Percentiles rank a stretch among this genome's conserved stretches.
Conservation (phyloP, 176 grass and related monocot species). For the Rhynchospora breviuscula region DNA sequence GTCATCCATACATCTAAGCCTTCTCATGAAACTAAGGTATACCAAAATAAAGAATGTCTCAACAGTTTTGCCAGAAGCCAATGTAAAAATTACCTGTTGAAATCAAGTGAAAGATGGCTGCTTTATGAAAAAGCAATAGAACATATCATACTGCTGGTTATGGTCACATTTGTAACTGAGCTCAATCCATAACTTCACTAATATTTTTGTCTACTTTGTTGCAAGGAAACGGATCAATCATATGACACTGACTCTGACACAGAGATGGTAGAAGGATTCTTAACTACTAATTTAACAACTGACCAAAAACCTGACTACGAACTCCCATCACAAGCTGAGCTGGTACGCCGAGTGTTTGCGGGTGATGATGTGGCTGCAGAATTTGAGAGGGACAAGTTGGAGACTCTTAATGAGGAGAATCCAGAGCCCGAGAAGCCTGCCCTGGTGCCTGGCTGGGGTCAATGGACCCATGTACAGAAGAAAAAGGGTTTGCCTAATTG, state of each 20-base stretch:
- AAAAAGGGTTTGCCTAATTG: conserved; percentile 82
- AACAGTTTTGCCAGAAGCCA: not conserved
- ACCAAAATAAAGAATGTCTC: not conserved
- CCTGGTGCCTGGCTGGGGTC: conserved; percentile 91
- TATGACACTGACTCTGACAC: conserved; percentile 68
- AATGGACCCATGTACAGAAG: conserved; percentile 79
- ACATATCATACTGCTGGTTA: not conserved
- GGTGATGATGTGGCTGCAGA: conserved; percentile 95
- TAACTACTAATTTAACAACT: conserved; percentile 34
- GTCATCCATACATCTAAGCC: conserved; percentile 24
- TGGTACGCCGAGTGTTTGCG: conserved; percentile 84
- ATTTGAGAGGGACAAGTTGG: conserved; percentile 69
- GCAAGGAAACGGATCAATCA: conserved; percentile 39
- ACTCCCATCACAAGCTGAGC: conserved; percentile 70
- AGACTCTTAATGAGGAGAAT: conserved; percentile 71
- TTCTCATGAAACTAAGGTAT: conserved; percentile 36
- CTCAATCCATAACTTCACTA: conserved; percentile 3
- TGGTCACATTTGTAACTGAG: conserved; percentile 15
- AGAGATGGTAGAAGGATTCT: conserved; percentile 80
- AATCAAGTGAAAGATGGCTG: not conserved
- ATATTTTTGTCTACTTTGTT: conserved; percentile 13
- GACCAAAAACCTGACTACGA: conserved; percentile 42
- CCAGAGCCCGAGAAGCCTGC: conserved; percentile 93
- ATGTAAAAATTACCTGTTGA: not conserved
- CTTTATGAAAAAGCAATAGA: not conserved